Evolutionary conservation across 306 rosid genomes (phyloP), one percentile per base, ranked within the genome.

Genomic region (Ormosia emarginata): DNA sequence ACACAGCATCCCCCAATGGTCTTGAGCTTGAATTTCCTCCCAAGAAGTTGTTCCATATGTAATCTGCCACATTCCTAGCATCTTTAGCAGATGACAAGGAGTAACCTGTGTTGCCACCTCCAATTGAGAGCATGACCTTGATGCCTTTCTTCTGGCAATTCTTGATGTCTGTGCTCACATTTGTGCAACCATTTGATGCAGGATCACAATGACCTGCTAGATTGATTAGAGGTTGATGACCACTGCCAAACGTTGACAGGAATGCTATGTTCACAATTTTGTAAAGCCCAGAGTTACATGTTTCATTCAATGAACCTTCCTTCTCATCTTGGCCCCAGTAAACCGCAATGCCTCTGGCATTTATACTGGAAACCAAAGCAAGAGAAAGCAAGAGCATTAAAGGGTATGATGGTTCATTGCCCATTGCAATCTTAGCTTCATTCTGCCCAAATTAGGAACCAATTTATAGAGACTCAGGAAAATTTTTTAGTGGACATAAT

Each of bases 51-150:
- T 85, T 86, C 90, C 89, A 92, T 10, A 92, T 72, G 66, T 82
- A 89, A n/a, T 77, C 66, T 0, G 90, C 97, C 0, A 92, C 74
- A 0, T 6, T 59, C 13, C 65, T 81, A 0, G 90, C 94, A 43
- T 89, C 87, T 0, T 8, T n/a, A 2, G 69, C 12, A 9, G 94
- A 90, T 10, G 94, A 62, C 6, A 90, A 68, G n/a, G 94, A 83
- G 84, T 89, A 92, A 37, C 71, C 85, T 10, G 75, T 70, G 0
- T 15, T 1, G 3, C 82, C 91, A 3, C 94, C 94, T 34, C 94
- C 94, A 0, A 92, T 83, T 8, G 93, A 89, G 52, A 92, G 87
- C 11, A 90, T n/a, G n/a, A 88, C 77, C 71, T 87, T 84, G 72
- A 92, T 74, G 15, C 94, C 89, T 50, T 13, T 83, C 62, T 72